phyloP scores from a whole-genome alignment of 805 yeast genomes.

The Kluyveromyces dobzhanskii region DNA sequence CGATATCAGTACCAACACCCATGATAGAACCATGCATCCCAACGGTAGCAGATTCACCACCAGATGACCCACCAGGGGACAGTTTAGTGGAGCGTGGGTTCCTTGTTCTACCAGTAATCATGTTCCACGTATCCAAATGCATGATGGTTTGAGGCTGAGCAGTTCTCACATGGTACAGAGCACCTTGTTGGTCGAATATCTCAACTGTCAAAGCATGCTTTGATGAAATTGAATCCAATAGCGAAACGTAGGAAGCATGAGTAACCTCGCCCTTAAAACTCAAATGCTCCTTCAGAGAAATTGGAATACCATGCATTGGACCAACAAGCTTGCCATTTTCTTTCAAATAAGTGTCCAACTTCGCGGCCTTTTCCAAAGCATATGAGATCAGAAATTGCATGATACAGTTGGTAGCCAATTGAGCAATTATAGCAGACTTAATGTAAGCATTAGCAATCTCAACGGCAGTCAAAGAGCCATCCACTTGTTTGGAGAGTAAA shows the following conservation, averaged over 20 bases:
- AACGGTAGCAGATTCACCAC: conserved; percentile 63
- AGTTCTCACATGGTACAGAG: conserved; percentile 56
- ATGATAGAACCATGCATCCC: conserved; percentile 51
- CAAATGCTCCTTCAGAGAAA: conserved; percentile 61
- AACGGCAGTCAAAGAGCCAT: conserved; percentile 40
- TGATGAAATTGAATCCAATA: conserved; percentile 38
- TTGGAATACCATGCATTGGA: conserved; percentile 62
- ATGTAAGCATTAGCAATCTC: conserved; percentile 55
- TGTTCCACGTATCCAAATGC: conserved; percentile 58
- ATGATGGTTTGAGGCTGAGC: conserved; percentile 61
- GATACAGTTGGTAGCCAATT: conserved; percentile 52
- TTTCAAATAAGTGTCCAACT: conserved; percentile 43
- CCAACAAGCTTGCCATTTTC: conserved; percentile 48
- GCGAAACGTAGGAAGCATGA: conserved; percentile 51
- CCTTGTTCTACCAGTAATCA: conserved; percentile 49
- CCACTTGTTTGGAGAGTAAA: conserved; percentile 36
- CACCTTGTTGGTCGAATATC: conserved; percentile 44
- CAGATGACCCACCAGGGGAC: conserved; percentile 63
- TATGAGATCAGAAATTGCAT: conserved; percentile 57
- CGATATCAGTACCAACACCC: conserved; percentile 65
- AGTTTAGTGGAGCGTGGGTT: conserved; percentile 50
- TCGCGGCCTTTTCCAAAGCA: conserved; percentile 47
- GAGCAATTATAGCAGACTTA: conserved; percentile 55
- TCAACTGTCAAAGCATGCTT: conserved; percentile 41
- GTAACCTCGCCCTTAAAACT: conserved; percentile 45